Base-by-base conservation (phyloP, 305 asterid species). In the Fraxinus platypoda region DNA sequence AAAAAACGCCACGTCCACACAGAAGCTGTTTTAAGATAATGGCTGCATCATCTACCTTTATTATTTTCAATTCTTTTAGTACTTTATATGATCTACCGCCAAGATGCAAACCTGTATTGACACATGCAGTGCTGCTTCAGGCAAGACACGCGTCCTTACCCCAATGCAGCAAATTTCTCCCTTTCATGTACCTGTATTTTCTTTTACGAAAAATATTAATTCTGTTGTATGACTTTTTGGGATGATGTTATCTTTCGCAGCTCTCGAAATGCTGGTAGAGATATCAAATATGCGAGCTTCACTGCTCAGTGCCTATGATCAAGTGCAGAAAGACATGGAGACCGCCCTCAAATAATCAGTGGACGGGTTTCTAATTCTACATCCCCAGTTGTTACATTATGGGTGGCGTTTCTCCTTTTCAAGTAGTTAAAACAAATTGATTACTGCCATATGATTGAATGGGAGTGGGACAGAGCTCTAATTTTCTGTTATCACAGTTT, bases 201-300 rank as follows among this genome's bases (percentile, higher is more conserved):
- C 28, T 2, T 59, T 7, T 0, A 8, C 6, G 13, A 21, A 21
- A 59, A 8, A 8, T 59, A 21, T 8, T 19, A 12, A 17, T 79
- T 81, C 37, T 57, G 37, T 72, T 57, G 41, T 0, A 38, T 59
- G 30, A 54, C 33, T 19, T 81, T 35, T n/a, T 70, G 34, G n/a
- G 73, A 25, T 35, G 72, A 41, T 76, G 59, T 74, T 2, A 35
- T 21, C 46, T 62, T 85, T 78, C 82, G 88, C 89, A 94, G 98
- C 94, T 84, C 83, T 94, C 82, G 96, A 94, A 85, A 87, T 82
- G 80, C 87, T 94, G 78, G 88, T 91, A 25, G 95, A 94, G 75
- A 85, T 92, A 86, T 88, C 96, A 75, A 93, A 93, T 79, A 75
- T 73, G 15, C 87, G 93, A 78, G 91, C 96, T 6, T 91, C 97